A percentile compares a stretch with the other conserved stretches of the same genome.
phyloP scores from a whole-genome alignment of 257 asterid species.

The Cordia subcordata region DNA sequence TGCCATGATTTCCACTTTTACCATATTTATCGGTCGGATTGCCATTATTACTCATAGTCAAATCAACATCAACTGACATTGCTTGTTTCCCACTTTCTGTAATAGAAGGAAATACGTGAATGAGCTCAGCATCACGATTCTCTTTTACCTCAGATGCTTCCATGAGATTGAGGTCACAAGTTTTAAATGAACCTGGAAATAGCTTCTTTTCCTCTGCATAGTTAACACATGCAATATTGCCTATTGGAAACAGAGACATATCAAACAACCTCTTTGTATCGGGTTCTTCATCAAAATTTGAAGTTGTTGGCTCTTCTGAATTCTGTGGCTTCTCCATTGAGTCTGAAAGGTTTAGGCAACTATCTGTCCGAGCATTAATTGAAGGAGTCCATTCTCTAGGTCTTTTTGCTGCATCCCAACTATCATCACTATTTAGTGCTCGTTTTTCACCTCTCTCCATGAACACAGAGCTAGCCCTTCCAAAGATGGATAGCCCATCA shows the following conservation, averaged over 20 bases:
- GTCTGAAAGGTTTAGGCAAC: slow-evolving; percentile 30
- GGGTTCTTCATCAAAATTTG: slow-evolving; percentile 29
- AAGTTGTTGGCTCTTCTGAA: slow-evolving; percentile 38
- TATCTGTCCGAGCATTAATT: slow-evolving; percentile 26
- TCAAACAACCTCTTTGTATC: slow-evolving; percentile 45
- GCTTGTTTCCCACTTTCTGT: slow-evolving; percentile 35
- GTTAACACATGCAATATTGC: slow-evolving; percentile 29
- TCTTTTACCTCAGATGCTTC: slow-evolving; percentile 60
- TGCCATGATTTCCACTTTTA: slow-evolving; percentile 35
- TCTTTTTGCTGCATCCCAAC: slow-evolving; percentile 44
- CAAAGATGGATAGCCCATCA: slow-evolving; percentile 36
- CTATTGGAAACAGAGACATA: slow-evolving; percentile 43
- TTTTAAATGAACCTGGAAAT: slow-evolving; percentile 70
- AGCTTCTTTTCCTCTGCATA: slow-evolving; percentile 60
- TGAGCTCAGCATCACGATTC: slow-evolving; percentile 39
- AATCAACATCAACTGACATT: slow-evolving; percentile 55
- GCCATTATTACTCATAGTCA: slow-evolving; percentile 52
- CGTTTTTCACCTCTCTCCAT: slow-evolving; percentile 59
- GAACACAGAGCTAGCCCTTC: slow-evolving; percentile 30
- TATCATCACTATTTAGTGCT: slow-evolving; percentile 32
- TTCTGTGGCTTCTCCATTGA: slow-evolving; percentile 37
- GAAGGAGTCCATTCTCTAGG: slow-evolving; percentile 44
- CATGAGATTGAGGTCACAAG: slow-evolving; percentile 79
- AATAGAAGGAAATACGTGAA: slow-evolving; percentile 36
- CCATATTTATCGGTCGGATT: slow-evolving; percentile 33